Evolutionary conservation across 2,329 filamentous ascomycete genomes (phyloP), one percentile per base, ranked within the genome.

Genomic region (Sclerotinia subarctica): DNA sequence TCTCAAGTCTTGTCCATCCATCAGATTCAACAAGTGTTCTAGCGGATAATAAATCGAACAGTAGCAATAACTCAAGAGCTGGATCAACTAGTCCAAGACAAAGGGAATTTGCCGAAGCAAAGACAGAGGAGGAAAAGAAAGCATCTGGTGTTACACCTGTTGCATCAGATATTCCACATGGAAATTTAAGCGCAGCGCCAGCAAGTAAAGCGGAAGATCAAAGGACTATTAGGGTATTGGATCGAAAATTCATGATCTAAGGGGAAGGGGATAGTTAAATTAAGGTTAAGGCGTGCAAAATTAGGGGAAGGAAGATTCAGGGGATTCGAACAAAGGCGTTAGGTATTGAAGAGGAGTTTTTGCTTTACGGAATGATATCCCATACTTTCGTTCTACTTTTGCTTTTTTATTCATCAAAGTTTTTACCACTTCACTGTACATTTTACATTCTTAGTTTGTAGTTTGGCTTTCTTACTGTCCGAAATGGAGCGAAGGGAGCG

Each of bases 161-260:
- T 8, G 35, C 63, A 44, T 46, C 63, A 19, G 84, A 86, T 73
- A 86, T 86, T 62, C 84, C 84, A 10, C 84, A 81, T 63, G 82
- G 85, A 69, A 86, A 86, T 71, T 78, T 86, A 35, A 84, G 82
- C 6, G 71, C 70, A 26, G 65, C 72, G 56, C 17, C 24, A 17
- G 51, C 21, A 44, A 86, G 86, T 24, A 66, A 73, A 53, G 86
- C 85, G 24, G 89, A 91, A 76, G 90, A 92, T 72, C 84, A 84
- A 70, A 82, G 88, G 72, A 88, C 88, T 1, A 77, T 92, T 57
- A 83, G 87, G 71, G 87, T 90, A 75, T 80, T 92, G 62, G 87
- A 92, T 77, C 81, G 83, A 71, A 85, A 85, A 73, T 86, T 86
- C 73, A 80, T 77, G 69, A 59, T 58, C 5, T 59, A 59, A 15